These are phyloP conservation scores for Diaporthe batatas DNA, from an alignment of 2,329 filamentous ascomycete species.

Conservation along the genomic window DNA sequence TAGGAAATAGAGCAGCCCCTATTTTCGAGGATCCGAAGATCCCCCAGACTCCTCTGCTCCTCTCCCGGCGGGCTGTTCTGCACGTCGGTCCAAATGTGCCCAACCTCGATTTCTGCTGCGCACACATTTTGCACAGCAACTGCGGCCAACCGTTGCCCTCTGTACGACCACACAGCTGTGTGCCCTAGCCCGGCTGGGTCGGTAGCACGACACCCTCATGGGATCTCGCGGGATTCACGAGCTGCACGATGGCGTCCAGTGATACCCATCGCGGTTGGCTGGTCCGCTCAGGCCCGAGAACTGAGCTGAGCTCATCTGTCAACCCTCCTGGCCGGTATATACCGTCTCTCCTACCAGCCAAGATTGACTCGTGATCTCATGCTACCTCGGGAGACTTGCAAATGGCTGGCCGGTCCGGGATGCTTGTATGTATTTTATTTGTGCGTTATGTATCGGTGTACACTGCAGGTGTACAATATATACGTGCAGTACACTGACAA, in stretches of 20 bases:
- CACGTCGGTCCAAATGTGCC: slow-evolving; percentile 18
- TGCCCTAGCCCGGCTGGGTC: neutral
- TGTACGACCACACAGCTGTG: slow-evolving; percentile 15
- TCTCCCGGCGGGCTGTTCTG: slow-evolving; percentile 1
- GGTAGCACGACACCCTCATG: slow-evolving; percentile 27
- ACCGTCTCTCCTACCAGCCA: slow-evolving; percentile 4
- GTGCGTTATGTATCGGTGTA: neutral
- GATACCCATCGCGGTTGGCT: slow-evolving; percentile 33
- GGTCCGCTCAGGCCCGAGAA: slow-evolving; percentile 17
- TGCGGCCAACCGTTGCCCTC: slow-evolving; percentile 23
- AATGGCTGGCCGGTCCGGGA: neutral
- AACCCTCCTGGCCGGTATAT: slow-evolving; percentile 20
- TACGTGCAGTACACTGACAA: slow-evolving; percentile 12
- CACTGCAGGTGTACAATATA: neutral
- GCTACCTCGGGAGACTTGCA: neutral
- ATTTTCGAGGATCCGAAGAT: slow-evolving; percentile 30
- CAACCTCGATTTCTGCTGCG: slow-evolving; percentile 1
- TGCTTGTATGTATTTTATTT: neutral
- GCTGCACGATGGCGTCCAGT: slow-evolving; percentile 30
- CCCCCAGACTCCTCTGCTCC: slow-evolving; percentile 4
- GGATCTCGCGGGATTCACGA: slow-evolving; percentile 26
- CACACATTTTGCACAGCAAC: neutral
- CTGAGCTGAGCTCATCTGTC: slow-evolving; percentile 28
- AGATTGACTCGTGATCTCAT: slow-evolving; percentile 7
- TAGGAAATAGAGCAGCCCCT: slow-evolving; percentile 5